These are phyloP conservation scores for Emergomyces pasteurianus DNA, from an alignment of 2,329 filamentous ascomycete species.

Conservation along the genomic window DNA sequence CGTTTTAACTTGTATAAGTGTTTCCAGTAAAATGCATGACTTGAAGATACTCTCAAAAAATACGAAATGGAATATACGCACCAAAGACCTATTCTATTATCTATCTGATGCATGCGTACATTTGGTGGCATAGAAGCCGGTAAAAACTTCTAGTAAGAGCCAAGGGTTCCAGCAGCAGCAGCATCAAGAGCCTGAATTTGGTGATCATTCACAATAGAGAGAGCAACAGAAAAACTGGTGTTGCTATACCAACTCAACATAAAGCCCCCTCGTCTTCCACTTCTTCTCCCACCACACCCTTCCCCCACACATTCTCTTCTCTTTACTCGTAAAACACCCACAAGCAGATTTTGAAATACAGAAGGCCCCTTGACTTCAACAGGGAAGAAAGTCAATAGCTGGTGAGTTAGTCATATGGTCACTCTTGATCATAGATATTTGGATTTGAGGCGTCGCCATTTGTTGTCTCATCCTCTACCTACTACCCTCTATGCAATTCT, in stretches of 20 bases:
- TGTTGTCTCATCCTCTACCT: neutral
- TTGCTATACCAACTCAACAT: neutral
- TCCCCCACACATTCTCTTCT: neutral
- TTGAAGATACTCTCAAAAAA: no score
- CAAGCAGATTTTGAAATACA: neutral
- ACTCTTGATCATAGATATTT: neutral
- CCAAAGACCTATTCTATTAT: no score
- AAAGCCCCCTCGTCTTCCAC: constrained; percentile 4
- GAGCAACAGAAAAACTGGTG: neutral
- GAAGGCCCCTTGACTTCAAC: neutral
- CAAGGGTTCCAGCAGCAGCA: neutral
- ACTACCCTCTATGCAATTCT: neutral
- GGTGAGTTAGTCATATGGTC: neutral
- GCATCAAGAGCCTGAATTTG: neutral
- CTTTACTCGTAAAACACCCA: neutral
- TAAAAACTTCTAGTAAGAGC: no score
- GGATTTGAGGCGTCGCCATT: neutral
- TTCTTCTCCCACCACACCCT: constrained; percentile 5
- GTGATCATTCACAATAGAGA: neutral
- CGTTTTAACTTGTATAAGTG: no score
- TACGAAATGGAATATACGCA: no score
- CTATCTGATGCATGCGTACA: no score
- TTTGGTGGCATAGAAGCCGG: no score
- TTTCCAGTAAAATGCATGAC: no score
- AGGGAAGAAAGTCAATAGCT: neutral